Evolutionary conservation across 192 early-diverging fungal genomes (phyloP).

Genomic region (Glomus cerebriforme): DNA sequence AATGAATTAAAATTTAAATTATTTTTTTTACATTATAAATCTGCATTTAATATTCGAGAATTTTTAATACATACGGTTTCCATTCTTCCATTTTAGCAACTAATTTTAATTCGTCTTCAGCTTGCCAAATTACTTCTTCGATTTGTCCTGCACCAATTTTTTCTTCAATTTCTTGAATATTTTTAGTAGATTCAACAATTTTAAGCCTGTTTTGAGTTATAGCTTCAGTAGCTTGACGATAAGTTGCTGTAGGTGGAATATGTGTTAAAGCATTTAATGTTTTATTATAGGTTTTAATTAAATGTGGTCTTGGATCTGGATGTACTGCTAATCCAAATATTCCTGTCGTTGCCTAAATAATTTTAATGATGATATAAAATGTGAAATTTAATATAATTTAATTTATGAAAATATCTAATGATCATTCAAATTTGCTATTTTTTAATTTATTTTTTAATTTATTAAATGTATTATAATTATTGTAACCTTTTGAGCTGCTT

Average conservation of each 20-base stretch:
- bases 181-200: constrained; percentile 74
- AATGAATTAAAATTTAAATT: neutral
- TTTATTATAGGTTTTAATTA: constrained; percentile 80
- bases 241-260: constrained; percentile 75
- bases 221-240: constrained; percentile 80
- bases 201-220: constrained; percentile 74
- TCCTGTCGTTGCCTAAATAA: constrained; percentile 64
- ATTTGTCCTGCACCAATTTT: constrained; percentile 80
- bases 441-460: too few species aligned
- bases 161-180: constrained; percentile 76
- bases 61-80: constrained; percentile 62
- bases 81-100: constrained; percentile 83
- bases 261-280: constrained; percentile 72
- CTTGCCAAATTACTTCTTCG: constrained; percentile 89
- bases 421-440: too few species aligned
- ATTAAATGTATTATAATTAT: too few species aligned
- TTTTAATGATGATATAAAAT: too few species aligned
- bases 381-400: too few species aligned
- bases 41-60: neutral
- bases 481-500: constrained; percentile 13
- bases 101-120: constrained; percentile 85
- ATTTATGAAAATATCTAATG: too few species aligned
- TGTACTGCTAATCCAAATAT: constrained; percentile 86
- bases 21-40: neutral
- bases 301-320: constrained; percentile 80